phyloP scores from a whole-genome alignment of 1,284 basidiomycete genomes.

The Gomphus sp. region DNA sequence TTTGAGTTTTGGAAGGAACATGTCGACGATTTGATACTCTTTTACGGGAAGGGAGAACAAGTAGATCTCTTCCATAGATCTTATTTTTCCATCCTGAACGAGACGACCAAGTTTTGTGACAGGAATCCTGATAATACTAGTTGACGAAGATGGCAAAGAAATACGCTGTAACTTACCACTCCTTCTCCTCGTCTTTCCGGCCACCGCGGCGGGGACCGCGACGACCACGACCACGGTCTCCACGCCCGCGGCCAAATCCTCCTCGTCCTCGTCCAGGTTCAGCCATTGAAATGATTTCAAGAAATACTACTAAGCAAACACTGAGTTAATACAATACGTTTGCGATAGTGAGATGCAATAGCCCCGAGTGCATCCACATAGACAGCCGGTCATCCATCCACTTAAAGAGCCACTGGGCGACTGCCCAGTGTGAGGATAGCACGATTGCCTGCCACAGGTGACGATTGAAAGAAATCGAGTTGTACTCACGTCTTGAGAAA shows the following conservation, averaged over 20 bases:
- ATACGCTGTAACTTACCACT: constrained; percentile 63
- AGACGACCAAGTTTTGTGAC: constrained; percentile 99
- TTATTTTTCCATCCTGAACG: constrained; percentile 99
- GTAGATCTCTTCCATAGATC: constrained; percentile 99
- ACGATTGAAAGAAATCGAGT: background rate
- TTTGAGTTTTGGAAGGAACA: constrained; percentile 96
- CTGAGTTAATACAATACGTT: background rate
- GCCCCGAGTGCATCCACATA: constrained; percentile 3
- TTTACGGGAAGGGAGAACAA: constrained; percentile 99
- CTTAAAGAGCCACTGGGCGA: background rate
- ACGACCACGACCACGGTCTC: constrained; percentile 72
- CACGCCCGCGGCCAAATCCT: constrained; percentile 59
- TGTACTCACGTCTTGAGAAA: constrained; percentile 6
- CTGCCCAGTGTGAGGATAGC: background rate
- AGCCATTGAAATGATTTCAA: constrained; percentile 42
- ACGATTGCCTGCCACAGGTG: background rate
- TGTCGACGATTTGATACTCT: constrained; percentile 97
- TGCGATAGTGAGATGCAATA: background rate
- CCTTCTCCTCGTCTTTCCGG: constrained; percentile 99
- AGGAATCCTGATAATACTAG: constrained; percentile 60
- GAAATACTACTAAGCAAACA: background rate
- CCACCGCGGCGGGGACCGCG: constrained; percentile 91
- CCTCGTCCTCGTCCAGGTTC: constrained; percentile 74
- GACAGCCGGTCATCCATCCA: background rate
- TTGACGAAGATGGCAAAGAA: background rate